phyloP scores from a whole-genome alignment of 495 filamentous ascomycete genomes.

The Jackrogersella minutella region DNA sequence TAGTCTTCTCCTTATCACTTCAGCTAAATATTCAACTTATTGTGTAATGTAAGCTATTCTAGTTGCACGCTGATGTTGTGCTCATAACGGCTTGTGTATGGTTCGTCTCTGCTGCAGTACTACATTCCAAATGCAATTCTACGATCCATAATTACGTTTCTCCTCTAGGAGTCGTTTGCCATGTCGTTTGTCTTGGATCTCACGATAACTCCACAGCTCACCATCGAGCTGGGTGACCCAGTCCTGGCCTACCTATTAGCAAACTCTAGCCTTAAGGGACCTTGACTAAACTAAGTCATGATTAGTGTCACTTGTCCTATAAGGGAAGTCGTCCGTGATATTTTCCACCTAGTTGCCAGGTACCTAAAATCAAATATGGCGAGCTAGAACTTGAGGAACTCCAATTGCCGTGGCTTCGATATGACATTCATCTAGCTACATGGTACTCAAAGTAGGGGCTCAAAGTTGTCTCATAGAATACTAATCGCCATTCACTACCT shows the following conservation, averaged over 20 bases:
- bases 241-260: neutral
- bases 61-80: neutral
- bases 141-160: neutral
- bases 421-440: too few relatives aligned
- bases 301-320: constrained; percentile 12
- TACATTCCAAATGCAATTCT: neutral
- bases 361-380: neutral
- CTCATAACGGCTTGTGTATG: neutral
- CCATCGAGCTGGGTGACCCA: neutral
- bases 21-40: neutral
- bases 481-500: too few relatives aligned
- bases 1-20: neutral
- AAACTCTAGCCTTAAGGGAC: neutral
- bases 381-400: neutral
- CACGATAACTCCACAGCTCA: neutral
- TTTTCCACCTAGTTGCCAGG: too few relatives aligned
- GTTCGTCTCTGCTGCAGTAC: neutral
- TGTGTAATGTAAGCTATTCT: neutral
- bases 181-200: constrained; percentile 5
- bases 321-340: neutral
- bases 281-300: constrained; percentile 5
- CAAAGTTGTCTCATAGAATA: too few relatives aligned
- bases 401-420: neutral
- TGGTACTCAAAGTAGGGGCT: too few relatives aligned
- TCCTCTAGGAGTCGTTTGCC: neutral